Evolutionary conservation across 2,329 filamentous ascomycete species (phyloP), one percentile per base, ranked within the genome.

Genomic region (Talaromyces funiculosus): DNA sequence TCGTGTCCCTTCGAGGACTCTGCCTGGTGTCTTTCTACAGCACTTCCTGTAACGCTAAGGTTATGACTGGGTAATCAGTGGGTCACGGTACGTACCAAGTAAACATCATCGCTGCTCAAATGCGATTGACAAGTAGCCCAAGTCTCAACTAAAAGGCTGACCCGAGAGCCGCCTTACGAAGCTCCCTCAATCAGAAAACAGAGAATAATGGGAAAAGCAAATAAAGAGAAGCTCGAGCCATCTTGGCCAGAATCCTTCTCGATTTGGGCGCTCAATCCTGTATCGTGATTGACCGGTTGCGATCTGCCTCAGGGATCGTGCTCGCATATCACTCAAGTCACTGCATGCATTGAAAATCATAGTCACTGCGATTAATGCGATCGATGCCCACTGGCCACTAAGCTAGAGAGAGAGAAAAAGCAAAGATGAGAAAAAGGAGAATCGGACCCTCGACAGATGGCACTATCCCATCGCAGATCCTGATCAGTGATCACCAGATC

Each of bases 321-420:
- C 54, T 26, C 33, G 42, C 24, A 10, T 18, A 33, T 33, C 43
- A 38, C 43, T 29, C 55, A n/a, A 18, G 42, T 37, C 54, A 45
- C 38, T 57, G 38, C 38, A 57, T 57, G 54, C 40, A 33, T 45
- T 45, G 54, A n/a, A 37, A 57, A 57, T 57, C 54, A 43, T 57
- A 16, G 24, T n/a, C 45, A 37, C 35, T 37, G 38, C n/a, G n/a
- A n/a, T n/a, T n/a, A n/a, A n/a, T n/a, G n/a, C n/a, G n/a, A n/a
- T n/a, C n/a, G n/a, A n/a, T n/a, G n/a, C n/a, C n/a, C n/a, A n/a
- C n/a, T n/a, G n/a, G n/a, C n/a, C n/a, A n/a, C n/a, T n/a, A n/a
- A n/a, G n/a, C n/a, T n/a, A 7, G 8, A 3, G 24, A 31, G 10
- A 24, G 24, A n/a, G 24, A 18, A 51, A 51, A 51, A 51, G 26